Evolutionary conservation across 108 stramenopile genomes (phyloP).

Genomic region (Fragilariopsis cylindrus): DNA sequence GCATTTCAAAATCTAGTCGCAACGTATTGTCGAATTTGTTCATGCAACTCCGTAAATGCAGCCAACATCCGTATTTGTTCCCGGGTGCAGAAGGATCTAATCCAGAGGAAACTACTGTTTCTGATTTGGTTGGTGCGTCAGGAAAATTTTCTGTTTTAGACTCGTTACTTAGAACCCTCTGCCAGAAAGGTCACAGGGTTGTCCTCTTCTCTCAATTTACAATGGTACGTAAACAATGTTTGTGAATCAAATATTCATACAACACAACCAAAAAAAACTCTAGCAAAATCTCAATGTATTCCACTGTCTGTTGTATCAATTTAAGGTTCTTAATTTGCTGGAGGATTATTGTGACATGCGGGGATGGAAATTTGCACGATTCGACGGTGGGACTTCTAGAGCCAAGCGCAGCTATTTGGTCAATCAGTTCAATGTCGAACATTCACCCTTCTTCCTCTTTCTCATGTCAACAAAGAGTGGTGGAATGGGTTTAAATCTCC

Average conservation of each 20-base stretch:
- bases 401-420: constrained; percentile 83
- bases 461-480: constrained; percentile 92
- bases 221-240: not conserved
- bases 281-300: no score
- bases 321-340: constrained; percentile 76
- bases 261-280: no score
- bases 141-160: constrained; percentile 81
- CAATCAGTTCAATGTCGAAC: constrained; percentile 84
- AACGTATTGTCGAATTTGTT: constrained; percentile 48
- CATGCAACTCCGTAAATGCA: constrained; percentile 79
- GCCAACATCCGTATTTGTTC: constrained; percentile 70
- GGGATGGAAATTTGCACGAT: constrained; percentile 76
- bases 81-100: constrained; percentile 55
- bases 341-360: constrained; percentile 79
- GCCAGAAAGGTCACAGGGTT: constrained; percentile 72
- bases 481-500: constrained; percentile 92
- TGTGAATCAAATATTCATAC: no score
- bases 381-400: constrained; percentile 75
- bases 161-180: constrained; percentile 61
- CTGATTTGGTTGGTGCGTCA: constrained; percentile 67
- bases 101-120: constrained; percentile 37
- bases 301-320: no score
- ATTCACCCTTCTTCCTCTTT: constrained; percentile 82
- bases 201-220: constrained; percentile 94
- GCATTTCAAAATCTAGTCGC: constrained; percentile 10